phyloP scores from a whole-genome alignment of 257 asterid species.

The Cynanchum wilfordii region DNA sequence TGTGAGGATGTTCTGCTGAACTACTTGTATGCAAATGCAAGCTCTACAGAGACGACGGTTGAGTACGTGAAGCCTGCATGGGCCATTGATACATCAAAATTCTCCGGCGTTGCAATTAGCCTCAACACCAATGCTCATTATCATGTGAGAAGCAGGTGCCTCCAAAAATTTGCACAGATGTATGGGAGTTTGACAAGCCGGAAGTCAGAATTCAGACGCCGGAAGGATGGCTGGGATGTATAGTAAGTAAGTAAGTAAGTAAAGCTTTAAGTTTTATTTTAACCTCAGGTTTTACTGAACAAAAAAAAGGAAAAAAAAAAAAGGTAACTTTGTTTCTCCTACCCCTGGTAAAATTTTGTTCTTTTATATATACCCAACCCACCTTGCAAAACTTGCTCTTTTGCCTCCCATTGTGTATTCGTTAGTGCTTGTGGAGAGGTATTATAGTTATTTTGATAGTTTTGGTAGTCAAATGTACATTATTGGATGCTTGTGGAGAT shows the following conservation, averaged over 20 bases:
- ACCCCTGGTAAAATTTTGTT: slow-evolving; percentile 19
- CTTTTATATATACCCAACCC: slow-evolving; percentile 16
- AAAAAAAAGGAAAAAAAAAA: not conserved
- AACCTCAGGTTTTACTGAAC: slow-evolving; percentile 10
- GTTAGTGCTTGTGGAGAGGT: slow-evolving; percentile 29
- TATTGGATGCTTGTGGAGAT: slow-evolving; percentile 21
- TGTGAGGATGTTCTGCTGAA: slow-evolving; percentile 95
- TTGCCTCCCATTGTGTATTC: slow-evolving; percentile 30
- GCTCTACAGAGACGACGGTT: slow-evolving; percentile 45
- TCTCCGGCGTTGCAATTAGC: slow-evolving; percentile 82
- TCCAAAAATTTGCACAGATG: slow-evolving; percentile 48
- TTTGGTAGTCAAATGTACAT: slow-evolving; percentile 39
- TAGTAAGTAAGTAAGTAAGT: slow-evolving; percentile 28
- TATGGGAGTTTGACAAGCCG: slow-evolving; percentile 60
- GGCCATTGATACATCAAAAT: slow-evolving; percentile 76
- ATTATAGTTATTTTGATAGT: slow-evolving; percentile 10
- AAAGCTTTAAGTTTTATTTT: not conserved
- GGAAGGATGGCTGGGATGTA: slow-evolving; percentile 96
- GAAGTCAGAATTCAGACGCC: slow-evolving; percentile 52
- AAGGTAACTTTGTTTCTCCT: not conserved
- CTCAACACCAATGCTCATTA: slow-evolving; percentile 68
- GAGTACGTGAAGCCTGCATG: slow-evolving; percentile 71
- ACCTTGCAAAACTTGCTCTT: slow-evolving; percentile 2
- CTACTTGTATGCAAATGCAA: slow-evolving; percentile 72
- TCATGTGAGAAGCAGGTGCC: slow-evolving; percentile 58